These are phyloP conservation scores for Akanthomyces lecanii DNA, from an alignment of 2,329 filamentous ascomycete species.

Conservation along the genomic window DNA sequence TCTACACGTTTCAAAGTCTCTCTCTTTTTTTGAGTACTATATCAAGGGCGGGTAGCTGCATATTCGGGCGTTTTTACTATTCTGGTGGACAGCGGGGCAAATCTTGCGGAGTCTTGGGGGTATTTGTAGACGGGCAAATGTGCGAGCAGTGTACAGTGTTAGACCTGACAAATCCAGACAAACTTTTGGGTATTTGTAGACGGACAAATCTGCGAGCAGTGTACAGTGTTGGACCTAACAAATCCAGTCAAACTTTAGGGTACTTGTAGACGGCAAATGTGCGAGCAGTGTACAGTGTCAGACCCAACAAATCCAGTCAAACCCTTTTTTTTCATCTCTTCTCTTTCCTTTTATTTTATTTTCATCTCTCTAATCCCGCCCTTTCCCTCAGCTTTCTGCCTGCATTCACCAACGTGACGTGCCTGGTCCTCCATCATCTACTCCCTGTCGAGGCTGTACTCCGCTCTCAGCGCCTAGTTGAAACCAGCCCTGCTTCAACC, in stretches of 20 bases:
- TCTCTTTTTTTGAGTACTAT: slow-evolving; percentile 5
- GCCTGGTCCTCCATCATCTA: not conserved
- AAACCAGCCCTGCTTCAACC: slow-evolving; percentile 10
- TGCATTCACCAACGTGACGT: not conserved
- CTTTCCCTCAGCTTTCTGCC: not conserved
- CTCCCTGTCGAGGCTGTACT: not conserved
- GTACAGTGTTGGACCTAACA: not conserved
- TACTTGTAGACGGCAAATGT: slow-evolving; percentile 5
- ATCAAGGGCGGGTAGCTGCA: slow-evolving; percentile 1
- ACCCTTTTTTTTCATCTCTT: not conserved
- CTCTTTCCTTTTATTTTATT: not conserved
- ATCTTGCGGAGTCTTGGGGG: not conserved
- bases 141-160: slow-evolving; percentile 6
- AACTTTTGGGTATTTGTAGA: slow-evolving; percentile 6
- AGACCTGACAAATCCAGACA: not conserved
- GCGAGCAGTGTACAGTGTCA: slow-evolving; percentile 2
- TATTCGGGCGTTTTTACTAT: slow-evolving; percentile 11
- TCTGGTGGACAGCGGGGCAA: not conserved
- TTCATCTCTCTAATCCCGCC: not conserved
- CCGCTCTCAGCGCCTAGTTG: slow-evolving; percentile 2
- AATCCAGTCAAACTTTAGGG: not conserved
- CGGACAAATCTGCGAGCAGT: not conserved
- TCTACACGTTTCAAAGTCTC: not conserved
- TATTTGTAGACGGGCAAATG: slow-evolving; percentile 5
- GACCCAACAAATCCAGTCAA: not conserved